Percentiles rank a stretch among this genome's conserved stretches.
Evolutionary conservation across 176 grass and related monocot species (phyloP).

Genomic region (Oryza glaberrima): DNA sequence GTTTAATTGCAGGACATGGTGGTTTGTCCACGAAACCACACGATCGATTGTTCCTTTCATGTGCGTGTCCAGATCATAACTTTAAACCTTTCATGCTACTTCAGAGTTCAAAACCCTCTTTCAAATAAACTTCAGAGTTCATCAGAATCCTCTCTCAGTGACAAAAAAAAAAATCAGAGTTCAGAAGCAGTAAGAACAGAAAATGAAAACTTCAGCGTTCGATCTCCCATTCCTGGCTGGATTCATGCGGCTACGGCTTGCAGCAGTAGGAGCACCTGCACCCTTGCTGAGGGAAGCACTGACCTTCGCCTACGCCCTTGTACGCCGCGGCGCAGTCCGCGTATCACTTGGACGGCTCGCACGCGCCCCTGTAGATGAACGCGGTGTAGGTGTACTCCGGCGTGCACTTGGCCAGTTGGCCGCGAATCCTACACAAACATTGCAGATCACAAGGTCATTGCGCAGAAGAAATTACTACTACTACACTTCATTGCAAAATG

Average conservation of each 20-base stretch:
- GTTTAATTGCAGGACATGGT: too few relatives aligned
- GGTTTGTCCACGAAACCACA: too few relatives aligned
- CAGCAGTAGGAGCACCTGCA: constrained; percentile 15
- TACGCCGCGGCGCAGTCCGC: neutral
- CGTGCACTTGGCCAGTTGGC: constrained; percentile 6
- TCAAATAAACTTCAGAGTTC: neutral
- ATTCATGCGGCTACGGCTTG: neutral
- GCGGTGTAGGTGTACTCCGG: constrained; percentile 4
- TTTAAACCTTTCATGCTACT: neutral
- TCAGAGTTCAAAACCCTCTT: neutral
- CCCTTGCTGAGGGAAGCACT: constrained; percentile 3
- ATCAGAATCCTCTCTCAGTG: neutral
- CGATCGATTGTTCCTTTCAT: neutral
- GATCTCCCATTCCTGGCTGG: neutral
- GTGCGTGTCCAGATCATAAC: neutral
- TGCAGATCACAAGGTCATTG: neutral
- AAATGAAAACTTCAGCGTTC: neutral
- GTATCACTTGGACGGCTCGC: neutral
- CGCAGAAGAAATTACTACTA: neutral
- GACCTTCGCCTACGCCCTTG: constrained; percentile 1
- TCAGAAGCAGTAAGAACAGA: neutral
- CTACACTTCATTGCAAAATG: neutral
- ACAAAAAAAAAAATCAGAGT: neutral
- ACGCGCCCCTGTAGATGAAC: neutral
- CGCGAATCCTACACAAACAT: neutral